phyloP scores from a whole-genome alignment of 2,329 filamentous ascomycete genomes.

The Meredithiella fracta region DNA sequence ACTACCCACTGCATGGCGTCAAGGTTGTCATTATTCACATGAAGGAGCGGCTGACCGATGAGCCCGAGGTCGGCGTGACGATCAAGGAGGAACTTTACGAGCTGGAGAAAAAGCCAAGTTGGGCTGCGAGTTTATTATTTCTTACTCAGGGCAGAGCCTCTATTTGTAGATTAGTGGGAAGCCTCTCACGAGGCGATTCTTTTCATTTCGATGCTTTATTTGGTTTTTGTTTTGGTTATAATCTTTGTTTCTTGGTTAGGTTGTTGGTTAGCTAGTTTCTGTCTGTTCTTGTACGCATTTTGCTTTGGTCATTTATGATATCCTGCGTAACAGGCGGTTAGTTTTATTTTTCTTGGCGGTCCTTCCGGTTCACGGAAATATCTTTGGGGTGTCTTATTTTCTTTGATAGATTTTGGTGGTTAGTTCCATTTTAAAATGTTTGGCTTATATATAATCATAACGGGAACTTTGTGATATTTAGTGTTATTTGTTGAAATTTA shows the following conservation, averaged over 20 bases:
- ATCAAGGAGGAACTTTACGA: slow-evolving; percentile 55
- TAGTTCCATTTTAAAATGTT: too few relatives aligned
- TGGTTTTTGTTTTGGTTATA: neutral
- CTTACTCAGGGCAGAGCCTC: slow-evolving; percentile 45
- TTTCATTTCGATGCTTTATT: neutral
- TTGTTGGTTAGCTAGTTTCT: neutral
- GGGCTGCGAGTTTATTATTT: slow-evolving; percentile 67
- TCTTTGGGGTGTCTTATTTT: too few relatives aligned
- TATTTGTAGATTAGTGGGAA: slow-evolving; percentile 26
- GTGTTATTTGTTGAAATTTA: too few relatives aligned
- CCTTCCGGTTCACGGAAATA: neutral
- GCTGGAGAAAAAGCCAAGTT: slow-evolving; percentile 49
- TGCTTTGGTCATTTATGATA: slow-evolving; percentile 2
- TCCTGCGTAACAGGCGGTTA: neutral
- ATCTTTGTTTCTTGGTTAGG: neutral
- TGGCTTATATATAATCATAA: too few relatives aligned
- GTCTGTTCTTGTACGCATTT: slow-evolving; percentile 4
- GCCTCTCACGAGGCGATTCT: neutral
- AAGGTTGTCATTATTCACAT: slow-evolving; percentile 83
- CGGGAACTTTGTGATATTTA: too few relatives aligned
- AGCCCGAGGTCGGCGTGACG: slow-evolving; percentile 41
- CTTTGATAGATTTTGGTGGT: too few relatives aligned
- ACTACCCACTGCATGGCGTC: slow-evolving; percentile 48
- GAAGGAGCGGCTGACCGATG: slow-evolving; percentile 71
- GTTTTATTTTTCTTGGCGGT: neutral